Evolutionary conservation across 1,284 basidiomycete genomes (phyloP), one percentile per base, ranked within the genome.

Genomic region (Acaromyces ingoldii): DNA sequence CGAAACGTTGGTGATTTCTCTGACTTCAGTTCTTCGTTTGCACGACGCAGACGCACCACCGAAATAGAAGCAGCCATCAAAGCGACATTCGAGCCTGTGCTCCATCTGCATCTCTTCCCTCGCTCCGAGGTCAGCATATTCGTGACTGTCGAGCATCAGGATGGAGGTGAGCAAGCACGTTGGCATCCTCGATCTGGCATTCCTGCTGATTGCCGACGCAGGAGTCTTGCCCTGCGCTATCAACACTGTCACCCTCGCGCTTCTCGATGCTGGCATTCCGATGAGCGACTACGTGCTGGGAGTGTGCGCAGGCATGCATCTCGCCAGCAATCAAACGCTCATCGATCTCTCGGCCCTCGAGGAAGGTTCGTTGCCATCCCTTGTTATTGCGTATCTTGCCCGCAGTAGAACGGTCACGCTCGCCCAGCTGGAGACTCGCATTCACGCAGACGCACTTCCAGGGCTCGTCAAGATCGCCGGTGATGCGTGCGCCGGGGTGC

Each of bases 1-100:
- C 60, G 50, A 24, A 37, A 17, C 10, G 7, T 40, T 17, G 13
- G 36, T 13, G 24, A 38, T n/a, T 26, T 22, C 24, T 22, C 26
- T 24, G 17, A 4, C 25, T 25, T 49, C 22, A 29, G n/a, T 34
- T 30, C 6, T 24, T 3, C 13, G 6, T 28, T 34, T 29, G 6
- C n/a, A 25, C 39, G 21, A 54, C 47, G 26, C 67, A 96, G 93
- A 76, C 89, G 91, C 17, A 82, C 89, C 53, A 80, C 90, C 54
- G 93, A 98, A 76, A 81, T 96, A 56, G 88, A 86, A 1, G 82
- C 88, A 1, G 84, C 86, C 11, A 85, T 98, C 62, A 87, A 90
- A 77, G 86, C 89, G 33, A 96, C 93, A 0, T 97, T 98, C 68
- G 91, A 97, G 73, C 90, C 92, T 37, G 89, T 95, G 48, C 83